Conservation (phyloP, 768 basidiomycete species). For the Pholiota microspora region DNA sequence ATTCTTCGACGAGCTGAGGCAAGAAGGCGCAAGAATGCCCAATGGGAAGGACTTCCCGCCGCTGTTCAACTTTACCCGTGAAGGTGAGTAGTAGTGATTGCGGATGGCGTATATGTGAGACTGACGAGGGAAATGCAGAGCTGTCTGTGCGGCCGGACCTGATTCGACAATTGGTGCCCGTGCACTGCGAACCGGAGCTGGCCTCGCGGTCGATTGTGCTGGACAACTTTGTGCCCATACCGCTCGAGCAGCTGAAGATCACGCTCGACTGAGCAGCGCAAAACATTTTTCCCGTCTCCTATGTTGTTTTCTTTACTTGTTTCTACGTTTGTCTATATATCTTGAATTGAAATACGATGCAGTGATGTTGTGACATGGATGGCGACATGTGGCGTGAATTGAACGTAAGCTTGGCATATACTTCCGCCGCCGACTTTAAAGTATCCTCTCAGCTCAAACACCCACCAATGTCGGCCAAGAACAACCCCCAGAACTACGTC, state of each 20-base stretch:
- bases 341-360: constrained; percentile 36
- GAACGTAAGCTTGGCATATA: constrained; percentile 24
- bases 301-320: constrained; percentile 22
- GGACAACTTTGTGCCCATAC: constrained; percentile 95
- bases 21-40: constrained; percentile 90
- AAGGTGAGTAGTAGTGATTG: constrained; percentile 57
- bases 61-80: constrained; percentile 93
- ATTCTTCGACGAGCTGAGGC: constrained; percentile 96
- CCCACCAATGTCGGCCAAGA: constrained; percentile 21
- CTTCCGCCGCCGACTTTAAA: constrained; percentile 4
- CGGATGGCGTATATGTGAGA: constrained; percentile 1
- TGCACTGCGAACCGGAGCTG: constrained; percentile 87
- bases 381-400: constrained; percentile 45
- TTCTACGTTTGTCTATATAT: constrained; percentile 36
- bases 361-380: constrained; percentile 25
- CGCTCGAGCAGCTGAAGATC: constrained; percentile 92
- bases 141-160: constrained; percentile 95
- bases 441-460: constrained; percentile 10
- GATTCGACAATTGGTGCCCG: constrained; percentile 87
- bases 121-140: constrained; percentile 47
- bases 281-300: constrained; percentile 12
- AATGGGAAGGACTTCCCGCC: constrained; percentile 95
- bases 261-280: constrained; percentile 70
- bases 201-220: constrained; percentile 82
- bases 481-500: constrained; percentile 39